These are phyloP conservation scores for Vanrija sp. DNA, from an alignment of 1,284 basidiomycete genomes.

Conservation along the genomic window DNA sequence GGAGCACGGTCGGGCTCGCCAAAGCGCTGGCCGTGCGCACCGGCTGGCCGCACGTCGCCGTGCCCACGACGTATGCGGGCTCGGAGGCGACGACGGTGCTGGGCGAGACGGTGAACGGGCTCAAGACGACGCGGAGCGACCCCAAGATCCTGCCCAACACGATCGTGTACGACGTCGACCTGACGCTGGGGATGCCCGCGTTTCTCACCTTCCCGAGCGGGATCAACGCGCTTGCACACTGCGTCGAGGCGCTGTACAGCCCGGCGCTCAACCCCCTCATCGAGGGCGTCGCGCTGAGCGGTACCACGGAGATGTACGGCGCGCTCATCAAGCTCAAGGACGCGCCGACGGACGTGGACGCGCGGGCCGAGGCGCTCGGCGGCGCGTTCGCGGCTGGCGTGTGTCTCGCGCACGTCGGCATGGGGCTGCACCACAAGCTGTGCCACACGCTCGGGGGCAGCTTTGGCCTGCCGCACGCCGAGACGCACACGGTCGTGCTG, in stretches of 20 bases:
- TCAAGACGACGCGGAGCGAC: conserved; percentile 52
- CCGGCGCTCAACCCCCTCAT: conserved; percentile 51
- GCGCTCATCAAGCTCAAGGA: conserved; percentile 47
- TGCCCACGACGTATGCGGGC: conserved; percentile 54
- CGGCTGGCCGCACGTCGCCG: conserved; percentile 52
- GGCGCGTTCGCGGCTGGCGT: conserved; percentile 53
- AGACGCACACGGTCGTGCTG: conserved; percentile 54
- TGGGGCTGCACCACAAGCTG: conserved; percentile 55
- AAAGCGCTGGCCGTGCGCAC: conserved; percentile 52
- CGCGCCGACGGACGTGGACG: conserved; percentile 42
- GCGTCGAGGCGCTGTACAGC: conserved; percentile 52
- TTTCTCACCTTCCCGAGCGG: conserved; percentile 52
- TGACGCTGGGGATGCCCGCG: conserved; percentile 51
- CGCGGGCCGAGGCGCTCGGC: conserved; percentile 50
- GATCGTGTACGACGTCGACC: conserved; percentile 53
- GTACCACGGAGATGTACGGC: conserved; percentile 47
- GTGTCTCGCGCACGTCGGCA: conserved; percentile 50
- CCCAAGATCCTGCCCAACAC: conserved; percentile 52
- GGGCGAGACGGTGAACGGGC: conserved; percentile 52
- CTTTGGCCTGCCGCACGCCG: conserved; percentile 53
- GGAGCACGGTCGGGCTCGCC: conserved; percentile 52
- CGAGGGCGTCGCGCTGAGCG: conserved; percentile 50
- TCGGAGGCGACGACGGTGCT: conserved; percentile 53
- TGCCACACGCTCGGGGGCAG: conserved; percentile 52
- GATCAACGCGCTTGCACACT: conserved; percentile 54